phyloP scores from a whole-genome alignment of 2,329 filamentous ascomycete genomes.

The Didymella pinodella region DNA sequence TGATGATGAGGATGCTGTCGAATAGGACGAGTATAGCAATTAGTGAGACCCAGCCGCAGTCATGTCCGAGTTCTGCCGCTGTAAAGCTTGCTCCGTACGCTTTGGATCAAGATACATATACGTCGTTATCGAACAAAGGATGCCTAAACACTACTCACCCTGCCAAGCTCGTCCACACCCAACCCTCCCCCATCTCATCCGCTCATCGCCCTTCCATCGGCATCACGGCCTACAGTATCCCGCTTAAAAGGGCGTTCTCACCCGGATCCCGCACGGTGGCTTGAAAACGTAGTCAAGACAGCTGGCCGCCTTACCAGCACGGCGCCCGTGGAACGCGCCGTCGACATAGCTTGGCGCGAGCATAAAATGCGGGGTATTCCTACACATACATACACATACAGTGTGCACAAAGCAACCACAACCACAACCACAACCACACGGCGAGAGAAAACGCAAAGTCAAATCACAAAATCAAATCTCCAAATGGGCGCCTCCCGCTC shows the following conservation, averaged over 20 bases:
- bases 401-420: background rate
- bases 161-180: background rate
- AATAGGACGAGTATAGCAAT: background rate
- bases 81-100: background rate
- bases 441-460: no score
- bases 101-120: background rate
- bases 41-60: background rate
- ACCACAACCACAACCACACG: no score
- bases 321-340: background rate
- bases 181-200: background rate
- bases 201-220: constrained; percentile 4
- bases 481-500: background rate
- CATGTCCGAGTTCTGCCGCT: no score
- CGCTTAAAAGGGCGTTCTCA: background rate
- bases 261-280: background rate
- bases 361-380: constrained; percentile 6
- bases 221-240: background rate
- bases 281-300: background rate
- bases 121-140: background rate
- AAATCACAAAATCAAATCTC: no score
- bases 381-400: no score
- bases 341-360: background rate
- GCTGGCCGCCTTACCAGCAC: constrained; percentile 1
- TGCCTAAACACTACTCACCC: background rate
- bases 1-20: background rate